A percentile compares a stretch with the other conserved stretches of the same genome.
Evolutionary conservation across 345 rosid genomes (phyloP).

Genomic region (Pelargonium nanum): DNA sequence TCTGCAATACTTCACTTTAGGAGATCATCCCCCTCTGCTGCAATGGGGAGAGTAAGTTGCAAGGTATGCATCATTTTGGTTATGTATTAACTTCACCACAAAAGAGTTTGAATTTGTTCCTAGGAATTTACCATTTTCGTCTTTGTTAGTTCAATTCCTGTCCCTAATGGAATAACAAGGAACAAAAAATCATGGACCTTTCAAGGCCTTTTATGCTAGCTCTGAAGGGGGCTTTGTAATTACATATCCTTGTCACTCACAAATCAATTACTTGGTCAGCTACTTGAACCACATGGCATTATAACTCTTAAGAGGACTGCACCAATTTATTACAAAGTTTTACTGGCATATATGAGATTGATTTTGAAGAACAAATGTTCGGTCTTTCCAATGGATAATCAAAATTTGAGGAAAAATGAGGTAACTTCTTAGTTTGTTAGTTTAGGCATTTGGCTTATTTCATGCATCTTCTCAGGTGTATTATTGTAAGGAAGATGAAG

Average conservation of each 20-base stretch:
- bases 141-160: neutral
- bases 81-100: neutral
- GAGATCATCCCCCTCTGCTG: conserved; percentile 45
- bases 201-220: neutral
- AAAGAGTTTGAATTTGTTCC: neutral
- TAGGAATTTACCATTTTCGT: neutral
- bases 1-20: conserved; percentile 43
- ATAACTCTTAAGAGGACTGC: no score
- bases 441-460: neutral
- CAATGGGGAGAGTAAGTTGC: conserved; percentile 63
- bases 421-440: no score
- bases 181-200: neutral
- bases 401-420: neutral
- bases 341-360: neutral
- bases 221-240: no score
- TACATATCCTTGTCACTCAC: no score
- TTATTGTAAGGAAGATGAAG: conserved; percentile 93
- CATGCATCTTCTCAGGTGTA: conserved; percentile 36
- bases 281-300: no score
- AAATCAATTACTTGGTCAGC: no score
- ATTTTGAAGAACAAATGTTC: neutral
- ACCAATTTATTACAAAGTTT: no score
- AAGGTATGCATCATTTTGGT: conserved; percentile 37
- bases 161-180: neutral
- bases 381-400: neutral